These are phyloP conservation scores for Oryza meridionalis DNA, from an alignment of 176 grass and related monocot genomes.

Conservation along the genomic window DNA sequence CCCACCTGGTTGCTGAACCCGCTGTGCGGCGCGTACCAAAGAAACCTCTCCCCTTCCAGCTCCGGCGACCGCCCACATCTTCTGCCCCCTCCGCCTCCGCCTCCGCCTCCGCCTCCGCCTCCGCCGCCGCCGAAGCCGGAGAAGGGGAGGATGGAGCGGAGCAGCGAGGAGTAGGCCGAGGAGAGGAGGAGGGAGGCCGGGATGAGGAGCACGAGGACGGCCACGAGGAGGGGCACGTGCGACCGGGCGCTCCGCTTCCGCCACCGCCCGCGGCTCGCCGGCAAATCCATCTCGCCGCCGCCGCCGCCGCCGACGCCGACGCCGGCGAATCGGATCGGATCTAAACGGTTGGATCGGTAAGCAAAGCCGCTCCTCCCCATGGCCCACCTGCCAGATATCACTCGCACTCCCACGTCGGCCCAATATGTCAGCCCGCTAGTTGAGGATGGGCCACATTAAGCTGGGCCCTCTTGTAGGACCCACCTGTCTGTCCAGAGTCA, in stretches of 20 bases:
- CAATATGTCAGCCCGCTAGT: too few species aligned
- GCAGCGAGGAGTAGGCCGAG: slow-evolving; percentile 47
- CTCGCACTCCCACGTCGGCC: too few species aligned
- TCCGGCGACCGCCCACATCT: slow-evolving; percentile 40
- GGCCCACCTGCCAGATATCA: background rate
- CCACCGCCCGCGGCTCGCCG: slow-evolving; percentile 62
- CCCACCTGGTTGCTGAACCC: slow-evolving; percentile 93
- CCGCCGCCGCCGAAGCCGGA: slow-evolving; percentile 4
- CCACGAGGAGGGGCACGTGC: slow-evolving; percentile 45
- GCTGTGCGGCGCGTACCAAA: slow-evolving; percentile 97
- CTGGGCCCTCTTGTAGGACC: too few species aligned
- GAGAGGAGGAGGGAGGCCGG: slow-evolving; percentile 44
- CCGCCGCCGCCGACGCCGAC: background rate
- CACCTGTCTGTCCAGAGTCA: too few species aligned
- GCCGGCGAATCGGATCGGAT: slow-evolving; percentile 1
- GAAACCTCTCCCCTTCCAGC: slow-evolving; percentile 62
- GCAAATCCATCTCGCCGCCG: slow-evolving; percentile 54
- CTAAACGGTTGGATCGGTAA: slow-evolving; percentile 13
- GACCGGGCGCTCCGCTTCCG: slow-evolving; percentile 62
- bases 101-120: background rate
- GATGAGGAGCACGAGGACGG: slow-evolving; percentile 50
- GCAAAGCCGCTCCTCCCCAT: background rate
- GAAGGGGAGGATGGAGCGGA: slow-evolving; percentile 44
- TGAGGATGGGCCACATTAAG: background rate
- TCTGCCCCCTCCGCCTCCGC: slow-evolving; percentile 6